A percentile compares a stretch with the other conserved stretches of the same genome.
phyloP scores from a whole-genome alignment of 306 rosid species.

The barrel medic (Medicago truncatula) region DNA sequence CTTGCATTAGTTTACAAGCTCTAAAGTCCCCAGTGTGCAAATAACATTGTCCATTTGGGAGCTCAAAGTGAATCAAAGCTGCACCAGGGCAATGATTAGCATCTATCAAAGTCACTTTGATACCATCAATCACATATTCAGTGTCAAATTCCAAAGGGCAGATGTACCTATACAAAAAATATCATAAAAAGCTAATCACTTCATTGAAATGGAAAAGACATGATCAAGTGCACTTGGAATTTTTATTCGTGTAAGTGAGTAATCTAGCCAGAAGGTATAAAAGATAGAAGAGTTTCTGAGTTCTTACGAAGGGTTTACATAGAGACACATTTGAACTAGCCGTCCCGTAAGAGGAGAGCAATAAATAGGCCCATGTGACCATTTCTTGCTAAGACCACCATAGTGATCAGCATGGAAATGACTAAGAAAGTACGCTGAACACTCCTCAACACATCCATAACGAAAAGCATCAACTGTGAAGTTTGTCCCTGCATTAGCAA shows the following conservation, averaged over 20 bases:
- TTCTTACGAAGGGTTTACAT: slow-evolving; percentile 59
- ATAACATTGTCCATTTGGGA: slow-evolving; percentile 56
- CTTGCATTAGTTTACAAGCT: slow-evolving; percentile 58
- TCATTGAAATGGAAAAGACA: slow-evolving; percentile 21
- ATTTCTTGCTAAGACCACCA: slow-evolving; percentile 63
- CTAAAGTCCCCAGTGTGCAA: slow-evolving; percentile 68
- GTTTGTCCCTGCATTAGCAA: slow-evolving; percentile 47
- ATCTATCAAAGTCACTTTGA: slow-evolving; percentile 59
- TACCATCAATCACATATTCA: slow-evolving; percentile 50
- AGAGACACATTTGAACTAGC: slow-evolving; percentile 57
- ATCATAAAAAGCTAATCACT: slow-evolving; percentile 11
- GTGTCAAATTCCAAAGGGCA: slow-evolving; percentile 51
- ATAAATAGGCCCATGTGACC: slow-evolving; percentile 67
- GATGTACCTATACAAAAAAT: slow-evolving; percentile 49
- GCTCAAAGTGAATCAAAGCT: slow-evolving; percentile 57
- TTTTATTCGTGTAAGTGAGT: slow-evolving; percentile 4
- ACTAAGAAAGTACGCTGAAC: slow-evolving; percentile 60
- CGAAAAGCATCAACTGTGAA: slow-evolving; percentile 69
- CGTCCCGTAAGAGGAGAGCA: slow-evolving; percentile 58
- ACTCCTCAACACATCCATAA: slow-evolving; percentile 55
- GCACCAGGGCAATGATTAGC: slow-evolving; percentile 72
- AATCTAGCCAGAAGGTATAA: slow-evolving; percentile 1
- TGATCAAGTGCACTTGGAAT: slow-evolving; percentile 3
- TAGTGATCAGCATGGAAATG: slow-evolving; percentile 62
- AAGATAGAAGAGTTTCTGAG: slow-evolving; percentile 5